phyloP scores from a whole-genome alignment of 495 filamentous ascomycete genomes.

The Rostrohypoxylon terebratum region DNA sequence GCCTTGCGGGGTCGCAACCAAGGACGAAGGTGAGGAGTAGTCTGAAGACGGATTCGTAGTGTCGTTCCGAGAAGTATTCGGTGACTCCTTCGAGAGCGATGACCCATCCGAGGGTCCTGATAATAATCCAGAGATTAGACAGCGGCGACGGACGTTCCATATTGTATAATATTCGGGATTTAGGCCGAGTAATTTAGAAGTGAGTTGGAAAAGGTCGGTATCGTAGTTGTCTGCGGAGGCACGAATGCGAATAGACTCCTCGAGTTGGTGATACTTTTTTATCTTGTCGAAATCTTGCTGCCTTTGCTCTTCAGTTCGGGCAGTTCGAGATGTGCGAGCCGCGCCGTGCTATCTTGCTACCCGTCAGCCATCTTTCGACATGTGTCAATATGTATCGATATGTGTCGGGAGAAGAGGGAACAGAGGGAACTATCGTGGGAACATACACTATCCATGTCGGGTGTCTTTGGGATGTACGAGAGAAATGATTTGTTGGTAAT shows the following conservation, averaged over 20 bases:
- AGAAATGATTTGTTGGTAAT: neutral
- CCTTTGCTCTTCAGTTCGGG: constrained; percentile 73
- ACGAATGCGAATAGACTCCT: constrained; percentile 70
- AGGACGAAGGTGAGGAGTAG: constrained; percentile 61
- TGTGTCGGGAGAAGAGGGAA: neutral
- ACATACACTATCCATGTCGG: constrained; percentile 66
- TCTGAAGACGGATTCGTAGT: constrained; percentile 64
- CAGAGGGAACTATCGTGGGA: neutral
- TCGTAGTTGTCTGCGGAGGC: constrained; percentile 69
- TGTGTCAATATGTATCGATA: neutral
- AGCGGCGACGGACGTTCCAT: constrained; percentile 92
- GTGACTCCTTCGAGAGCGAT: constrained; percentile 66
- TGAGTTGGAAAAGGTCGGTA: constrained; percentile 74
- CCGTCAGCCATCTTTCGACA: constrained; percentile 41
- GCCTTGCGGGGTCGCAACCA: constrained; percentile 60
- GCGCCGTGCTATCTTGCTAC: constrained; percentile 78
- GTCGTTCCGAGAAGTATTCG: constrained; percentile 64
- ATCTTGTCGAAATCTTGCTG: constrained; percentile 81
- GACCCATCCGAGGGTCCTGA: constrained; percentile 63
- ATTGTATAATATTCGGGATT: constrained; percentile 99
- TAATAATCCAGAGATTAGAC: constrained; percentile 67
- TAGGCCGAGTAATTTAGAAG: constrained; percentile 79
- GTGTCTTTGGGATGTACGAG: neutral
- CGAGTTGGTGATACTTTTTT: constrained; percentile 77
- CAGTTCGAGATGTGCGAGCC: constrained; percentile 69